Conservation (phyloP, 345 rosid species). For the Salix viminalis region DNA sequence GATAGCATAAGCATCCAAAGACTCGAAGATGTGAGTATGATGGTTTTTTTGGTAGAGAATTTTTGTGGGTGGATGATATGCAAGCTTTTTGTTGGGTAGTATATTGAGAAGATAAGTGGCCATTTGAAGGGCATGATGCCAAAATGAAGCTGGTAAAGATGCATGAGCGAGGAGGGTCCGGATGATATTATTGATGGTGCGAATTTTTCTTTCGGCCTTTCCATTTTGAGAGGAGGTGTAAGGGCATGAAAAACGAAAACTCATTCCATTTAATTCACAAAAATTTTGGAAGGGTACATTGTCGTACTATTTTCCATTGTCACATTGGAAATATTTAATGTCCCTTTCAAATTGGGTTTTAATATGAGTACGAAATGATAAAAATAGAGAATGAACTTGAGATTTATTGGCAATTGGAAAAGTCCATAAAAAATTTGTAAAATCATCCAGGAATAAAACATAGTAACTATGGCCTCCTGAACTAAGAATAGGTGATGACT, state of each 20-base stretch:
- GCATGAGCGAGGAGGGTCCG: not conserved
- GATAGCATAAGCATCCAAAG: not conserved
- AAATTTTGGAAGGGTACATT: not conserved
- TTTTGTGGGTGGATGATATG: not conserved
- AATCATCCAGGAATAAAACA: not conserved
- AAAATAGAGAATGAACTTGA: not conserved
- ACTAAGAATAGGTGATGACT: not conserved
- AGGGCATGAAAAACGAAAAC: not conserved
- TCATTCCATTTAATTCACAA: not conserved
- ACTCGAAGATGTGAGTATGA: not conserved
- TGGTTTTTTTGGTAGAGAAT: not conserved
- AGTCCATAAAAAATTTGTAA: not conserved
- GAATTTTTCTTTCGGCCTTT: not conserved
- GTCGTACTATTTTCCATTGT: not conserved
- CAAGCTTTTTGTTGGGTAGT: not conserved
- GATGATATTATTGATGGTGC: not conserved
- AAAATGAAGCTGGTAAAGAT: not conserved
- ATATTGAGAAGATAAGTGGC: not conserved
- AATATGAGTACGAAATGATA: not conserved
- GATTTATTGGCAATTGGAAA: not conserved
- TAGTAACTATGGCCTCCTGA: not conserved
- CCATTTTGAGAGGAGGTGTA: slow-evolving; percentile 9
- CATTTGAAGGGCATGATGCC: not conserved
- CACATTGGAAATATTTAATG: not conserved
- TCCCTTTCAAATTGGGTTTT: not conserved